These are phyloP conservation scores for Benincasa hispida DNA, from an alignment of 306 rosid genomes.

Conservation along the genomic window DNA sequence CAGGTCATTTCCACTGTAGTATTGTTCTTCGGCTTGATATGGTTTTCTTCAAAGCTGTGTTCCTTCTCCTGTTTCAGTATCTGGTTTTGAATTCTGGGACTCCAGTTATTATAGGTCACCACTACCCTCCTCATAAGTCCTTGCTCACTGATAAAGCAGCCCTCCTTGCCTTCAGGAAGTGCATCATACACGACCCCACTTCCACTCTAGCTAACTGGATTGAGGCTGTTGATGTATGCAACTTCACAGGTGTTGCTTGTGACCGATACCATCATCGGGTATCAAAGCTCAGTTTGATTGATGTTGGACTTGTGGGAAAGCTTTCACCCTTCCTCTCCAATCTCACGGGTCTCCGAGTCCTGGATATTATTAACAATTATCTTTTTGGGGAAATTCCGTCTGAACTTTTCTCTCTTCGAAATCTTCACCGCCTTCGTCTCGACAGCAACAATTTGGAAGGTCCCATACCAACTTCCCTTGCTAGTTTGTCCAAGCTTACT, in stretches of 20 bases:
- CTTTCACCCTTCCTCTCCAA: slow-evolving; percentile 49
- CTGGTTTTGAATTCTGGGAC: slow-evolving; percentile 13
- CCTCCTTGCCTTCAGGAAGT: slow-evolving; percentile 35
- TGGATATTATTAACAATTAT: slow-evolving; percentile 21
- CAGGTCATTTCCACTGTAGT: background rate
- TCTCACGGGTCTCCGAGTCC: slow-evolving; percentile 45
- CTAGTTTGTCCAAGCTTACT: slow-evolving; percentile 30
- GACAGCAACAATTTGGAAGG: slow-evolving; percentile 35
- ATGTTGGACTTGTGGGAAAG: slow-evolving; percentile 29
- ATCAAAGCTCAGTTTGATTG: slow-evolving; percentile 12
- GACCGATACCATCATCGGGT: slow-evolving; percentile 32
- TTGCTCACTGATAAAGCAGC: slow-evolving; percentile 36
- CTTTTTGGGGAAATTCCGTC: slow-evolving; percentile 36
- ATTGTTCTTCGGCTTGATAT: slow-evolving; percentile 6
- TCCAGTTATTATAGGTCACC: slow-evolving; percentile 13
- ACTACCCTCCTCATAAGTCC: slow-evolving; percentile 23
- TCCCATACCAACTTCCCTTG: slow-evolving; percentile 35
- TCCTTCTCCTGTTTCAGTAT: slow-evolving; percentile 31
- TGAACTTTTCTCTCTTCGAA: slow-evolving; percentile 29
- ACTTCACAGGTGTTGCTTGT: slow-evolving; percentile 42
- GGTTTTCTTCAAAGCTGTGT: slow-evolving; percentile 24
- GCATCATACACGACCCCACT: slow-evolving; percentile 30
- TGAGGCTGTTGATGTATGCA: slow-evolving; percentile 34
- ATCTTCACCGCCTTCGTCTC: slow-evolving; percentile 26
- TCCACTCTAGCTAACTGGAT: slow-evolving; percentile 44